A percentile compares a stretch with the other conserved stretches of the same genome.
These are phyloP conservation scores for Sugiyamaella paludigena DNA, from an alignment of 1,139 yeast species.

Conservation along the genomic window DNA sequence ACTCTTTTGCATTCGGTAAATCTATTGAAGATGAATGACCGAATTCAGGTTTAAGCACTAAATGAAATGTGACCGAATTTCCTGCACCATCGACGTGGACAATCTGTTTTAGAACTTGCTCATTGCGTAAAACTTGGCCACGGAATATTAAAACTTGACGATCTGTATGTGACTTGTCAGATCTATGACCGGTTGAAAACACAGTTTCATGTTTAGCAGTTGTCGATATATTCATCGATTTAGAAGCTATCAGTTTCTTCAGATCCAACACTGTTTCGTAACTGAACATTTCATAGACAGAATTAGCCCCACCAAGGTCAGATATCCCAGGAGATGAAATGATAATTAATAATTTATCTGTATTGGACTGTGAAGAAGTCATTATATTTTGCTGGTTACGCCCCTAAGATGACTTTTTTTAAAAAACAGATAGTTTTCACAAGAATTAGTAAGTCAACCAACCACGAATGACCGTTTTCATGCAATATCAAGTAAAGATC, in stretches of 20 bases:
- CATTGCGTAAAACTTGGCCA: conserved; percentile 16
- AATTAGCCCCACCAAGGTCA: conserved; percentile 1
- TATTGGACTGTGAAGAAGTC: not conserved
- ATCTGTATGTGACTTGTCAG: conserved; percentile 11
- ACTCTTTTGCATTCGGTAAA: not conserved
- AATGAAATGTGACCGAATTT: conserved; percentile 15
- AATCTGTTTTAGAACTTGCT: conserved; percentile 9
- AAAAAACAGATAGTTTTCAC: too few relatives aligned
- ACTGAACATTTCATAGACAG: conserved; percentile 1
- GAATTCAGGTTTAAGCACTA: conserved; percentile 14
- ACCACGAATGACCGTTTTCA: too few relatives aligned
- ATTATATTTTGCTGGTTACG: not conserved
- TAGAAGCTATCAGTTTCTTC: conserved; percentile 9
- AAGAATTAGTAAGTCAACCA: too few relatives aligned
- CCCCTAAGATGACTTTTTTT: too few relatives aligned
- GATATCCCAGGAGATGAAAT: conserved; percentile 9
- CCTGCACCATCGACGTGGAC: conserved; percentile 2
- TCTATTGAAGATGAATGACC: not conserved
- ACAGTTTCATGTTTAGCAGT: too few relatives aligned
- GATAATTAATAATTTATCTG: not conserved
- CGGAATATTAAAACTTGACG: conserved; percentile 17
- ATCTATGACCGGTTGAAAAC: conserved; percentile 1
- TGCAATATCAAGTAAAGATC: too few relatives aligned
- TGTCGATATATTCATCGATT: conserved; percentile 6
- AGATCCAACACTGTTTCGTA: conserved; percentile 11